A percentile compares a stretch with the other conserved stretches of the same genome.
These are phyloP conservation scores for Graphium sp. DNA, from an alignment of 2,329 filamentous ascomycete genomes.

Conservation along the genomic window DNA sequence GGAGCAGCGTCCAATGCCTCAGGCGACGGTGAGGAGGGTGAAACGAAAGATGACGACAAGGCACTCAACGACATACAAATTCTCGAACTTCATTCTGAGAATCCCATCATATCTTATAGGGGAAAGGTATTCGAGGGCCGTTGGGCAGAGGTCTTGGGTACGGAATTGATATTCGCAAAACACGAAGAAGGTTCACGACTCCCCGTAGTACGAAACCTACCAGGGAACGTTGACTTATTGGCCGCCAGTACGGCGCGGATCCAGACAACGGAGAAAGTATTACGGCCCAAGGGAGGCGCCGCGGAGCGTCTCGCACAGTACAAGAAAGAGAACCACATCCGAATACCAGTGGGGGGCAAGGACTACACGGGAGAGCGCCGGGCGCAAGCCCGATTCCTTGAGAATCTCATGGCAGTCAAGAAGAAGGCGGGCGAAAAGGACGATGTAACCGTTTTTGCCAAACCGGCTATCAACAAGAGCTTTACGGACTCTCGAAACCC, in stretches of 20 bases:
- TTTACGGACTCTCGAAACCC: constrained; percentile 23
- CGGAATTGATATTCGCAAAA: constrained; percentile 56
- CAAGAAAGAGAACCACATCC: constrained; percentile 23
- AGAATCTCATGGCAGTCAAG: constrained; percentile 49
- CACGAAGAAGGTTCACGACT: constrained; percentile 20
- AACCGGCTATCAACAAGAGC: constrained; percentile 21
- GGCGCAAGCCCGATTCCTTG: constrained; percentile 40
- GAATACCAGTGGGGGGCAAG: constrained; percentile 23
- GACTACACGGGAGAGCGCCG: constrained; percentile 29
- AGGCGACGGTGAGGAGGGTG: constrained; percentile 1
- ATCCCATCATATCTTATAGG: constrained; percentile 66
- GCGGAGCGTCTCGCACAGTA: constrained; percentile 19
- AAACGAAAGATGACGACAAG: constrained; percentile 3
- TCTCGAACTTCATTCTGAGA: constrained; percentile 59
- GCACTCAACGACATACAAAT: constrained; percentile 46
- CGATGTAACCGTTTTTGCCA: constrained; percentile 42
- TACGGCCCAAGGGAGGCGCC: constrained; percentile 17
- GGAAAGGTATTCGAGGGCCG: constrained; percentile 62
- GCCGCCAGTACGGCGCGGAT: constrained; percentile 56
- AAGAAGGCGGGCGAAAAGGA: constrained; percentile 46
- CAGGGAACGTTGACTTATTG: constrained; percentile 50
- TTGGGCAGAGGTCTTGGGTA: constrained; percentile 74
- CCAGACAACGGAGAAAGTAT: constrained; percentile 44
- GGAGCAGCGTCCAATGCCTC: constrained; percentile 2
- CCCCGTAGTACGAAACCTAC: constrained; percentile 30